These are phyloP conservation scores for Ceratocystis cubensis DNA, from an alignment of 2,329 filamentous ascomycete species.

Conservation along the genomic window DNA sequence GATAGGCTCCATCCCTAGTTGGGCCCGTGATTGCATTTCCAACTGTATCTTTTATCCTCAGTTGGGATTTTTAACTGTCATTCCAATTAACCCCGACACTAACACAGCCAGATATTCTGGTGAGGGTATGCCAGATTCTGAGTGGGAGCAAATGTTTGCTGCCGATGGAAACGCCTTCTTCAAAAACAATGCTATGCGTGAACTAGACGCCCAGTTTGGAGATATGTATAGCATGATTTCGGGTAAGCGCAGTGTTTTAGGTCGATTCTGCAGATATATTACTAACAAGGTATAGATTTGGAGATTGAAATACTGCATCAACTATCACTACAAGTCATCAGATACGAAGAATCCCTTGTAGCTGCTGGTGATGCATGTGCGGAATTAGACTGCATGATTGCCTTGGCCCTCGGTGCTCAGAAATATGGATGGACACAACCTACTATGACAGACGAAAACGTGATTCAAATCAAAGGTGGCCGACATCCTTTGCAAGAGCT, in stretches of 20 bases:
- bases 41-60: constrained; percentile 88
- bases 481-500: constrained; percentile 80
- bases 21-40: constrained; percentile 40
- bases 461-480: constrained; percentile 63
- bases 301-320: constrained; percentile 81
- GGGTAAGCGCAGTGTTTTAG: constrained; percentile 39
- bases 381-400: constrained; percentile 74
- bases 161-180: constrained; percentile 65
- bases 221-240: constrained; percentile 78
- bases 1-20: constrained; percentile 47
- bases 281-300: constrained; percentile 43
- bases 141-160: constrained; percentile 68
- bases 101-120: constrained; percentile 48
- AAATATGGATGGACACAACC: constrained; percentile 62
- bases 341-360: constrained; percentile 53
- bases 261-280: not conserved
- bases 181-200: constrained; percentile 69
- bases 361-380: constrained; percentile 68
- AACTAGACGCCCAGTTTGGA: constrained; percentile 69
- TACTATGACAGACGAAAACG: constrained; percentile 53
- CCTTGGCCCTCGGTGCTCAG: constrained; percentile 63
- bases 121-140: constrained; percentile 42
- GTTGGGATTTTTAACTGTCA: constrained; percentile 74
- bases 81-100: constrained; percentile 42
- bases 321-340: constrained; percentile 57